Conservation (phyloP, 2,329 filamentous ascomycete genomes). For the Fusarium siculi region DNA sequence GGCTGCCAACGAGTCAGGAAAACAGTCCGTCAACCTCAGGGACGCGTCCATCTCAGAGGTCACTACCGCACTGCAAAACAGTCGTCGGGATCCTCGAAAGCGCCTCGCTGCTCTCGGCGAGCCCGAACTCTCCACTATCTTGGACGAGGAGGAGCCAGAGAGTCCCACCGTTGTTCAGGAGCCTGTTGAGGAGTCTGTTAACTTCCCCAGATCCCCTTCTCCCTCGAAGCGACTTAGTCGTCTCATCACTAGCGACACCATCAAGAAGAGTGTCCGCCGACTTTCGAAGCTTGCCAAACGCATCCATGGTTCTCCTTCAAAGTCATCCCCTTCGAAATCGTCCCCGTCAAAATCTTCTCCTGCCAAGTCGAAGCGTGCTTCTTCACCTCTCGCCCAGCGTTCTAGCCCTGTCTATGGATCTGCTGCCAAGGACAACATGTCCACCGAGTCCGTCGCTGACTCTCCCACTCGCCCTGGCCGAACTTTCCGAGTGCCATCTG, state of each 20-base stretch:
- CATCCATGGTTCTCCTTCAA: not conserved
- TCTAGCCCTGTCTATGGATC: slow-evolving; percentile 20
- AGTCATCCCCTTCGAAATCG: not conserved
- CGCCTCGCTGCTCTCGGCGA: slow-evolving; percentile 37
- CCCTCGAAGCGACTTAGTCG: slow-evolving; percentile 46
- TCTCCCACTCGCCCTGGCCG: slow-evolving; percentile 32
- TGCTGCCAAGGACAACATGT: slow-evolving; percentile 1
- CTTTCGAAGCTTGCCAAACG: slow-evolving; percentile 23
- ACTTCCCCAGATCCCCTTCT: slow-evolving; percentile 43
- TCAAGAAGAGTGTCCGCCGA: slow-evolving; percentile 39
- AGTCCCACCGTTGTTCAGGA: slow-evolving; percentile 40
- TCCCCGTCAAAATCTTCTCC: slow-evolving; percentile 12
- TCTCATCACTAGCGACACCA: slow-evolving; percentile 43
- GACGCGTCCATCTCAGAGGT: slow-evolving; percentile 44
- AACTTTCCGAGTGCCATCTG: slow-evolving; percentile 32
- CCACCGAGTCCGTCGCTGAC: slow-evolving; percentile 1
- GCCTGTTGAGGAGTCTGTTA: slow-evolving; percentile 35
- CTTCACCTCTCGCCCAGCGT: slow-evolving; percentile 41
- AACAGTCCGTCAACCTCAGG: slow-evolving; percentile 38
- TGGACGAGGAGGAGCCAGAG: slow-evolving; percentile 45
- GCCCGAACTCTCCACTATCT: slow-evolving; percentile 43
- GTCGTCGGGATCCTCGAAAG: slow-evolving; percentile 37
- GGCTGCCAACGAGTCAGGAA: slow-evolving; percentile 33
- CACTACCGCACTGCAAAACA: slow-evolving; percentile 30
- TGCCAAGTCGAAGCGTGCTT: slow-evolving; percentile 42